Evolutionary conservation across 176 grass and related monocot species (phyloP), one percentile per base, ranked within the genome.

Genomic region (Dactylis glomerata): DNA sequence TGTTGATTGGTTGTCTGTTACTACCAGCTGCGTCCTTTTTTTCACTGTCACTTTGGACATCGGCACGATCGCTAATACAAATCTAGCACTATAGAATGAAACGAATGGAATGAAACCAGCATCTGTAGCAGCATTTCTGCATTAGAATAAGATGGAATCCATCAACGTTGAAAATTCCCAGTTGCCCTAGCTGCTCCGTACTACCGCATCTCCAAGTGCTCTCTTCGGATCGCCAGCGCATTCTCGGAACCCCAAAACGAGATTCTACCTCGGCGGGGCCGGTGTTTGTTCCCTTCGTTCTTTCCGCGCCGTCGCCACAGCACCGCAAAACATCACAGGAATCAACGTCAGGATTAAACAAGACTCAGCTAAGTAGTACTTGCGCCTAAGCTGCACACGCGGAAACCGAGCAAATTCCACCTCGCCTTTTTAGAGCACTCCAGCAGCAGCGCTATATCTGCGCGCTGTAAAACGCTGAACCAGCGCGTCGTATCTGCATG

Each of bases 331-430:
- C 8, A 10, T 56, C 70, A 14, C 45, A 23, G 0, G 59, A 34
- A 66, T 44, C 22, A 26, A 3, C 37, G 8, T 36, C 13, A 24
- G 1, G 63, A 13, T 24, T 73, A 75, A 80, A 68, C 87, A 84
- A 84, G 17, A 7, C 45, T 81, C 12, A 6, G 5, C 49, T 51
- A 62, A 20, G 32, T 20, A 45, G 55, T 65, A 64, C 75, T 41
- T 47, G 73, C n/a, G 32, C 42, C 61, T 63, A 46, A 46, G 44
- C 19, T 56, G 52, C 52, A 1, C 49, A 55, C 82, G 78, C 82
- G 55, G 28, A 19, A 75, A 40, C 77, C 78, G 78, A 85, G 83
- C 77, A 77, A 89, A 89, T 82, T 51, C 71, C 77, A 59, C 9
- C 40, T 32, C 13, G 1, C 36, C 77, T 66, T 76, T 76, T 76